A percentile compares a stretch with the other conserved stretches of the same genome.
Conservation (phyloP, 805 yeast genomes). For the Geotrichum ghanense region DNA sequence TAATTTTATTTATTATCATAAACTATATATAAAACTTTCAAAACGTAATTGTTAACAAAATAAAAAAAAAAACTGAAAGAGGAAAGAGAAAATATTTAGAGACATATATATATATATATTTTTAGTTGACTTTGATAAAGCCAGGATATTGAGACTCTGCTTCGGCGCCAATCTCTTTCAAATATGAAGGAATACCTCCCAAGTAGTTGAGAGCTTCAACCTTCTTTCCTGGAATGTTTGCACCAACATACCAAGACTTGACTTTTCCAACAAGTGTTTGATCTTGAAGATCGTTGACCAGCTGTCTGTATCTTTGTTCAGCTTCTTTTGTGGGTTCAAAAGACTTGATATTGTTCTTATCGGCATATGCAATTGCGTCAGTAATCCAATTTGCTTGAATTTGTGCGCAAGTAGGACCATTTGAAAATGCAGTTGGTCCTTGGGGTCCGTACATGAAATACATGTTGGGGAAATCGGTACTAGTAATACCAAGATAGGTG, state of each 20-base stretch:
- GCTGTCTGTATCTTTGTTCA: conserved; percentile 14
- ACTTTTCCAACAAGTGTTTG: conserved; percentile 18
- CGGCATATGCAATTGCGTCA: conserved; percentile 11
- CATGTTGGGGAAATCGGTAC: conserved; percentile 23
- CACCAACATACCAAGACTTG: conserved; percentile 24
- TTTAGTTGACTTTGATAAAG: background rate
- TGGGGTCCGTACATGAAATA: conserved; percentile 25
- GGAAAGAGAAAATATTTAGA: too few relatives aligned
- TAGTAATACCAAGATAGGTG: conserved; percentile 20
- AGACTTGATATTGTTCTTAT: conserved; percentile 6
- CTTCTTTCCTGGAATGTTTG: conserved; percentile 23
- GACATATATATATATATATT: too few relatives aligned
- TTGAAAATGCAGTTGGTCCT: conserved; percentile 23
- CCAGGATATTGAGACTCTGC: background rate
- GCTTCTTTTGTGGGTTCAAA: conserved; percentile 17
- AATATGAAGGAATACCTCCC: conserved; percentile 18
- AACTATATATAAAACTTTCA: too few relatives aligned
- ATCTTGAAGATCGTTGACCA: conserved; percentile 14
- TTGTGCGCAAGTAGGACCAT: conserved; percentile 23
- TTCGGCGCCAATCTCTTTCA: conserved; percentile 1
- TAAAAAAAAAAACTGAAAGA: too few relatives aligned
- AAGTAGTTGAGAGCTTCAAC: conserved; percentile 18
- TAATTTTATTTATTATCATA: too few relatives aligned
- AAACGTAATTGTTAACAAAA: too few relatives aligned
- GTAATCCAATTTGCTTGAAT: conserved; percentile 19